These are phyloP conservation scores for Eucalyptus virginea DNA, from an alignment of 345 rosid species.

Conservation along the genomic window DNA sequence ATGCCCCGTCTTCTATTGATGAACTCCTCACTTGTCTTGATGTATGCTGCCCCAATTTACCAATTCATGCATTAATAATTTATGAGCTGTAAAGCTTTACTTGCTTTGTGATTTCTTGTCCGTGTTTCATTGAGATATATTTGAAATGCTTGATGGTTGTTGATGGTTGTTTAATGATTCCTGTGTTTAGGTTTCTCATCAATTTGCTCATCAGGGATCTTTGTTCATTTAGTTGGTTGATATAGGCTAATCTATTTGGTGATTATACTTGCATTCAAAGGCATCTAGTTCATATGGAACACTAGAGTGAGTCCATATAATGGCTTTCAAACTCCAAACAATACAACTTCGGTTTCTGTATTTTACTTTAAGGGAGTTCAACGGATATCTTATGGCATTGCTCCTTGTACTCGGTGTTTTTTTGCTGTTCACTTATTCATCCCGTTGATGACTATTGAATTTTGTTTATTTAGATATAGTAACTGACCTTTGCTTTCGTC, in stretches of 20 bases:
- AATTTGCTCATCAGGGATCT: background rate
- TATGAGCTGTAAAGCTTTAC: background rate
- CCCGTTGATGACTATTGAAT: background rate
- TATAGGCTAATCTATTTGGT: background rate
- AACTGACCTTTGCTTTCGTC: background rate
- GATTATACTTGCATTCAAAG: background rate
- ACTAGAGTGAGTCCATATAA: background rate
- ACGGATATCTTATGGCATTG: background rate
- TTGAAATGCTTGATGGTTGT: background rate
- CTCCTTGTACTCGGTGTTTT: background rate
- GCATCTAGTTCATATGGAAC: background rate
- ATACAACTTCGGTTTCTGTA: background rate
- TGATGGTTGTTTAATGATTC: background rate
- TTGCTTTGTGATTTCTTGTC: background rate
- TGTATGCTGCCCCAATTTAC: conserved; percentile 13
- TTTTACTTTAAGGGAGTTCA: background rate
- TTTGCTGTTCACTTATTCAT: background rate
- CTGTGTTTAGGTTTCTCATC: background rate
- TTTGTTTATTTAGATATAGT: too few relatives aligned
- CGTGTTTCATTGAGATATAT: background rate
- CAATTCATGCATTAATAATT: background rate
- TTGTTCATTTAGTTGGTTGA: background rate
- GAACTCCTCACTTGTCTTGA: conserved; percentile 38
- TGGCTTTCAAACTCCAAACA: background rate
- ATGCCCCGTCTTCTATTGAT: conserved; percentile 32